phyloP scores from a whole-genome alignment of 2,329 filamentous ascomycete genomes.

The Colletotrichum navitas region DNA sequence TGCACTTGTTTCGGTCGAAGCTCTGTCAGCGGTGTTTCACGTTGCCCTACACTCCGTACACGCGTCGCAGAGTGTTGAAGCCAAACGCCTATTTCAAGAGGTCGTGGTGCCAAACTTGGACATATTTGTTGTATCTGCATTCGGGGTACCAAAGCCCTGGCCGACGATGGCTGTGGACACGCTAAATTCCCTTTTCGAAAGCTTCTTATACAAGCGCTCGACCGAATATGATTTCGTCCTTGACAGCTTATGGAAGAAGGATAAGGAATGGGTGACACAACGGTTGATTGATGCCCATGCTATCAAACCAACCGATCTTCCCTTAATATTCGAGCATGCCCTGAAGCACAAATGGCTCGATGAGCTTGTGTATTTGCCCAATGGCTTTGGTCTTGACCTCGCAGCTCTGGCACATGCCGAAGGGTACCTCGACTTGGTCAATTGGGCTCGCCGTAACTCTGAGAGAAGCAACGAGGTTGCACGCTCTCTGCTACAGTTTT shows the following conservation, averaged over 20 bases:
- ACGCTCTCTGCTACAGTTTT: constrained; percentile 79
- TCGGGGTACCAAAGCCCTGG: constrained; percentile 84
- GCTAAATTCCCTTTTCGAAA: constrained; percentile 81
- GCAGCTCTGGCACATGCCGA: constrained; percentile 87
- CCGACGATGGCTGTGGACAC: constrained; percentile 80
- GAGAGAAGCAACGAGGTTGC: constrained; percentile 77
- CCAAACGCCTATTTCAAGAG: constrained; percentile 74
- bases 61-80: constrained; percentile 73
- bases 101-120: constrained; percentile 80
- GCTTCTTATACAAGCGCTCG: constrained; percentile 84
- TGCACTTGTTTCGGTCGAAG: constrained; percentile 88
- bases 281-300: constrained; percentile 85
- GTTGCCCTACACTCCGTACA: constrained; percentile 72
- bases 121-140: constrained; percentile 83
- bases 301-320: constrained; percentile 69
- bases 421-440: constrained; percentile 81
- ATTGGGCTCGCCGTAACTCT: constrained; percentile 82
- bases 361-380: constrained; percentile 81
- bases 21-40: constrained; percentile 77
- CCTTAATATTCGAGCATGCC: constrained; percentile 71
- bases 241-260: constrained; percentile 91
- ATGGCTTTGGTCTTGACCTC: constrained; percentile 88
- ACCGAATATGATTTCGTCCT: constrained; percentile 89
- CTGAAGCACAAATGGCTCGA: constrained; percentile 87
- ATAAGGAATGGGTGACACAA: constrained; percentile 86